phyloP scores from a whole-genome alignment of 139 green algal species.

The Haematococcus sp. region DNA sequence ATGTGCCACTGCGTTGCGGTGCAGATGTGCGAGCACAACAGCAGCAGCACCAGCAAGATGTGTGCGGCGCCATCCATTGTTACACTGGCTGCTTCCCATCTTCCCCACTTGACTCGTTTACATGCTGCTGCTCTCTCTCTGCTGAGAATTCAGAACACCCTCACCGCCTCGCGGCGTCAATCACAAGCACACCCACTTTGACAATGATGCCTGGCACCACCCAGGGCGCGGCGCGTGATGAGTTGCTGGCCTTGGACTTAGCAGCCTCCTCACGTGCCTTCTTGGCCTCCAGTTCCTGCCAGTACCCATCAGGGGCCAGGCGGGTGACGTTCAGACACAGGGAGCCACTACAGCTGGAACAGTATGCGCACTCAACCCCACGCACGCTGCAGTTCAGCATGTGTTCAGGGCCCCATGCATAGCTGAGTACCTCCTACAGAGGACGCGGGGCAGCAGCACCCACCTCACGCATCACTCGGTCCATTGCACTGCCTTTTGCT shows the following conservation, averaged over 20 bases:
- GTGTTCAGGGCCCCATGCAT: constrained; percentile 67
- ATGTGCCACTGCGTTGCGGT: too few relatives aligned
- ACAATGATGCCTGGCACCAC: constrained; percentile 82
- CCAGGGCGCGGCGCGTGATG: constrained; percentile 47
- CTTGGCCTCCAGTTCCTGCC: constrained; percentile 32
- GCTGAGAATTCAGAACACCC: too few relatives aligned
- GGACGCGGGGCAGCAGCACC: not conserved
- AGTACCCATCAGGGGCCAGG: too few relatives aligned
- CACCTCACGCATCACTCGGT: too few relatives aligned
- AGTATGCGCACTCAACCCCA: not conserved
- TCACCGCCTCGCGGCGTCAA: too few relatives aligned
- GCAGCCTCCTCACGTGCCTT: constrained; percentile 30
- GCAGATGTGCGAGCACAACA: too few relatives aligned
- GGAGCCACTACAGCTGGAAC: not conserved
- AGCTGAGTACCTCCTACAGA: not conserved
- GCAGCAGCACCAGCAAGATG: too few relatives aligned
- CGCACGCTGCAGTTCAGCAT: constrained; percentile 64
- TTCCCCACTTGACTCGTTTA: too few relatives aligned
- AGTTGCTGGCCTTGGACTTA: constrained; percentile 15
- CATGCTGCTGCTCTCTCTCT: too few relatives aligned
- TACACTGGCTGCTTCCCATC: too few relatives aligned
- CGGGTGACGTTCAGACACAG: not conserved
- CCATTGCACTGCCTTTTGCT: too few relatives aligned
- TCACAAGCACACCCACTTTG: constrained; percentile 65
- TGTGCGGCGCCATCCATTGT: too few relatives aligned